Base-by-base conservation (phyloP, 805 yeast species). In the Myxozyma nipponensis region DNA sequence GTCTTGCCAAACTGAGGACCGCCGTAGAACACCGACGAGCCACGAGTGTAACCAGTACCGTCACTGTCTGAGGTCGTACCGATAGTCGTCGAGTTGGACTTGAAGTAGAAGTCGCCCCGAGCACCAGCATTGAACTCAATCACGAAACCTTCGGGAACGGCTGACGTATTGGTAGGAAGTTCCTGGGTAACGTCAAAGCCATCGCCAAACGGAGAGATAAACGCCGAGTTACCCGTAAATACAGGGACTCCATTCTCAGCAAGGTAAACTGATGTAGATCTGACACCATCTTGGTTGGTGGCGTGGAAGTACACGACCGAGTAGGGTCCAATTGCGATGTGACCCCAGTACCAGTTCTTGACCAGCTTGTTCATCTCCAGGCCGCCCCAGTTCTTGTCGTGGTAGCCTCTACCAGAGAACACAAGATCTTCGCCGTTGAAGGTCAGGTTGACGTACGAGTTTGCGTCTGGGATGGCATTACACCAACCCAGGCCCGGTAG, bases 321-420 rank as follows among this genome's bases (percentile, higher is more conserved):
- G 39, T 46, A 46, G 13, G 49, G 49, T 1, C 49, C 49, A 17
- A 46, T 26, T 13, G 25, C 26, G 23, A 23, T 35, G 34, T 46
- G 49, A n/a, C 49, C 49, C 49, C 49, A 46, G 26, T 46, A 46
- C 49, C 49, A 46, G 38, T 30, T 28, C 22, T 25, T 28, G 19
- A 46, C 38, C 3, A 39, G n/a, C 10, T 34, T 23, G 21, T 35
- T 36, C 10, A 44, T 3, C n/a, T 17, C 32, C n/a, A 35, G n/a
- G 19, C 15, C 10, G 22, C 47, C 47, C 47, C 47, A 44, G 42
- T 44, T 44, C 47, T 46, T 46, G 32, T 46, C 49, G n/a, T 46
- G 49, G 24, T 46, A 46, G 7, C 49, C 49, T 13, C 30, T 22
- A 17, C 49, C 49, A 7, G 48, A 19, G 37, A 46, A 46, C n/a